Base-by-base conservation (phyloP, 176 grass and related monocot species). In the Oryza australiensis region DNA sequence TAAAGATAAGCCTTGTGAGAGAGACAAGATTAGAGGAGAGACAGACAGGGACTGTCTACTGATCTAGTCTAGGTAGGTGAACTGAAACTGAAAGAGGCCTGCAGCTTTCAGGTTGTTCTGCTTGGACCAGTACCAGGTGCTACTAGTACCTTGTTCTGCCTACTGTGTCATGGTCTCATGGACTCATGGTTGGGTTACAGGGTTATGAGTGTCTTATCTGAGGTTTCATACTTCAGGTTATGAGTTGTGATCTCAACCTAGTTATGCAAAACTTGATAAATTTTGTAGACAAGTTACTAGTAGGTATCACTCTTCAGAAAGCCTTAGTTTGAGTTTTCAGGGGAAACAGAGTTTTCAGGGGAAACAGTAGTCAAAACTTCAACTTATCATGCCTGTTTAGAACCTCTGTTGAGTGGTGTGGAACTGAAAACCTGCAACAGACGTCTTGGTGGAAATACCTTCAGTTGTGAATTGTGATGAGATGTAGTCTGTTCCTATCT, bases 21-120 rank as follows among this genome's bases (percentile, higher is more conserved):
- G 49, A 37, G 76, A 84, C 15, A 30, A 62, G 23, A 63, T 15
- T 59, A 18, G 43, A 35, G 32, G 70, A 81, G 40, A 64, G 63
- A 72, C 38, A 9, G 35, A 37, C 5, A 85, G 66, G 26, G 43
- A 66, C 57, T 27, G 22, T 40, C 23, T 66, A 37, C 49, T 53
- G 49, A 53, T 53, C 16, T 53, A 53, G 42, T 64, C 66, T 81
- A 38, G 78, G 83, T 82, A 49, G 83, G 79, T 74, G 88, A 86
- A 79, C 83, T 86, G 73, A 79, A 86, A 79, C 83, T 82, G 73
- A 79, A 59, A 73, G 73, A 82, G 64, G 46, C 73, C 35, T 77
- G 53, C 85, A 81, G 15, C 75, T 29, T 30, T 76, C 72, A 77
- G 72, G 16, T 41, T 42, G 20, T 49, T 74, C 20, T 83, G 40